phyloP scores from a whole-genome alignment of 192 early-diverging fungal genomes.

The Piromyces sp. region DNA sequence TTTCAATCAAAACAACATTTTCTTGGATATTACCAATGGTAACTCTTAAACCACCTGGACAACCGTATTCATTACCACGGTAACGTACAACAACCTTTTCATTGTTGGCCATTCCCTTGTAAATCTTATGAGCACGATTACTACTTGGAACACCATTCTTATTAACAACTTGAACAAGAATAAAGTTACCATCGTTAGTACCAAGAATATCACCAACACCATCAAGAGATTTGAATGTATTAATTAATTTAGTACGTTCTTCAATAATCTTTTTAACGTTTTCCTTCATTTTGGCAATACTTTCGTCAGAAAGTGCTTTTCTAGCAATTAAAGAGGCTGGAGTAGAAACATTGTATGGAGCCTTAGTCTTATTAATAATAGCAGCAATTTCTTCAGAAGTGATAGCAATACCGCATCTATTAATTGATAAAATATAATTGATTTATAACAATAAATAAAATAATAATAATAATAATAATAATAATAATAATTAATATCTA shows the following conservation, averaged over 20 bases:
- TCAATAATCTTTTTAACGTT: constrained; percentile 33
- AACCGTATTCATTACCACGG: constrained; percentile 82
- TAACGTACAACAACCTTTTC: constrained; percentile 84
- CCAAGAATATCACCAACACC: constrained; percentile 64
- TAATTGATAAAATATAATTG: background rate
- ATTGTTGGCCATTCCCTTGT: constrained; percentile 67
- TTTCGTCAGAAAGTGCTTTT: constrained; percentile 54
- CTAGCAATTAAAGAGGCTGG: constrained; percentile 61
- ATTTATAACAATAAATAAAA: background rate
- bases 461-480: background rate
- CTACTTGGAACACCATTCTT: constrained; percentile 38
- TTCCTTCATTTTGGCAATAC: constrained; percentile 46
- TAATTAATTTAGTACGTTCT: constrained; percentile 53
- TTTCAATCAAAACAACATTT: constrained; percentile 47
- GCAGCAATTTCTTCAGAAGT: constrained; percentile 59
- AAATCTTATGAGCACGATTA: constrained; percentile 50
- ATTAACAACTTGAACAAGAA: constrained; percentile 66
- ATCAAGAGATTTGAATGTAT: constrained; percentile 35
- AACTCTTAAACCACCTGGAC: constrained; percentile 80
- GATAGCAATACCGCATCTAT: constrained; percentile 70
- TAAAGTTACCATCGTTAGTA: constrained; percentile 87
- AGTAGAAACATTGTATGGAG: constrained; percentile 94
- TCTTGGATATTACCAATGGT: constrained; percentile 82
- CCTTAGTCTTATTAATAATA: constrained; percentile 93
- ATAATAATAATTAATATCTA: too few species aligned